A percentile compares a stretch with the other conserved stretches of the same genome.
Conservation (phyloP, 768 basidiomycete species). For the Panaeolus papilionaceus region DNA sequence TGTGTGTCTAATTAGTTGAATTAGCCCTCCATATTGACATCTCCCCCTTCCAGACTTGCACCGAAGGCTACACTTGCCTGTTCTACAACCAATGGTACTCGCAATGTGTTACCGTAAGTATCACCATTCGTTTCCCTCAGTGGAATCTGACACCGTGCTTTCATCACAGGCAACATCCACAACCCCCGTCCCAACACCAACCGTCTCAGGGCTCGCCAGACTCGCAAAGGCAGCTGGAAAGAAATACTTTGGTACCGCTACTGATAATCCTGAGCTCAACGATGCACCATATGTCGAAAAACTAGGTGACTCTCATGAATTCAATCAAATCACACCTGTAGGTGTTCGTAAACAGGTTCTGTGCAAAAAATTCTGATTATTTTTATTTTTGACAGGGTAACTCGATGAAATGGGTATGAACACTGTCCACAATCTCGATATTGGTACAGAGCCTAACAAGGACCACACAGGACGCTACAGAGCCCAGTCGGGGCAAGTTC, state of each 20-base stretch:
- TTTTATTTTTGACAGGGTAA: slow-evolving; percentile 35
- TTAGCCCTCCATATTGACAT: neutral
- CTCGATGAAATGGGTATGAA: slow-evolving; percentile 59
- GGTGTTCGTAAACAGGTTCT: neutral
- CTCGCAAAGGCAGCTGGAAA: slow-evolving; percentile 48
- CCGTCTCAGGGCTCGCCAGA: neutral
- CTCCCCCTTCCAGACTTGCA: neutral
- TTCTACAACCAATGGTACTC: slow-evolving; percentile 11
- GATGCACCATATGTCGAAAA: slow-evolving; percentile 47
- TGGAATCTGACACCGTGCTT: neutral
- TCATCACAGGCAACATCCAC: neutral
- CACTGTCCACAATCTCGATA: neutral
- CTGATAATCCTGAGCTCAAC: slow-evolving; percentile 51
- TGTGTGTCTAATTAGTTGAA: neutral
- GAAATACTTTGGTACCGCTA: slow-evolving; percentile 55
- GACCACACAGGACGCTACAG: slow-evolving; percentile 51
- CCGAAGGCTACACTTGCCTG: slow-evolving; percentile 1
- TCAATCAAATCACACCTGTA: slow-evolving; percentile 52
- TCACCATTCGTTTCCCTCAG: neutral
- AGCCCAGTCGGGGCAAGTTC: slow-evolving; percentile 52
- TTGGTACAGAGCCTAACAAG: neutral
- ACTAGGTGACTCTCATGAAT: slow-evolving; percentile 43
- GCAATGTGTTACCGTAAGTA: neutral
- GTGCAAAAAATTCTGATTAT: neutral
- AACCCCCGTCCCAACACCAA: neutral